These are phyloP conservation scores for Sporisorium reilianum DNA, from an alignment of 1,284 basidiomycete species.

Conservation along the genomic window DNA sequence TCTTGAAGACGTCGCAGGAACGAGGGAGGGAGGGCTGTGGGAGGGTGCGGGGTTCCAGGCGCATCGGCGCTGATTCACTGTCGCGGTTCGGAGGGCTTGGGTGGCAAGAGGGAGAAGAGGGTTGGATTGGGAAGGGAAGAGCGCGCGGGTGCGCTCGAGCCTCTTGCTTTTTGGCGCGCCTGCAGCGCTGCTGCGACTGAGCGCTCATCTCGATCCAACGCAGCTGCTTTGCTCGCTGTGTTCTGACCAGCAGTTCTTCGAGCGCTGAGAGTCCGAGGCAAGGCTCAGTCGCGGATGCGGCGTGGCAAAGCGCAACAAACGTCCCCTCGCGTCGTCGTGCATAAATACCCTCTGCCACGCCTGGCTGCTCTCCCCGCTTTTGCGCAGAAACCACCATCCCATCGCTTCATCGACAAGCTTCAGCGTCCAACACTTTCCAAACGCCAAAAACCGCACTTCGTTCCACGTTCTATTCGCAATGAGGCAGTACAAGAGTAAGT, in stretches of 20 bases:
- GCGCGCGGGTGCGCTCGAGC: background rate
- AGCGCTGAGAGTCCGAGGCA: no score
- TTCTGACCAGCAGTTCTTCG: no score
- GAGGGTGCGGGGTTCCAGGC: background rate
- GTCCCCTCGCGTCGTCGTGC: constrained; percentile 16
- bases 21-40: no score
- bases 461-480: no score
- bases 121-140: no score
- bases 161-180: background rate
- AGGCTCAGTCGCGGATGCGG: background rate
- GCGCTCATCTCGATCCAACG: no score
- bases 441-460: no score
- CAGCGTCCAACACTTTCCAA: background rate
- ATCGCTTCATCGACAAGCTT: background rate
- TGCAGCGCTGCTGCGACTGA: background rate
- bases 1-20: no score
- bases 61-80: constrained; percentile 29
- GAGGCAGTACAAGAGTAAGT: constrained; percentile 22
- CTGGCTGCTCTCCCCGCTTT: background rate
- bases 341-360: background rate
- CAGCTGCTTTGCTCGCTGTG: no score
- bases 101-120: no score
- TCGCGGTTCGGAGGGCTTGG: no score
- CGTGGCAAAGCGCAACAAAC: background rate
- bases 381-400: background rate